Conservation (phyloP, 805 yeast genomes). For the Metschnikowia bowlesiae region DNA sequence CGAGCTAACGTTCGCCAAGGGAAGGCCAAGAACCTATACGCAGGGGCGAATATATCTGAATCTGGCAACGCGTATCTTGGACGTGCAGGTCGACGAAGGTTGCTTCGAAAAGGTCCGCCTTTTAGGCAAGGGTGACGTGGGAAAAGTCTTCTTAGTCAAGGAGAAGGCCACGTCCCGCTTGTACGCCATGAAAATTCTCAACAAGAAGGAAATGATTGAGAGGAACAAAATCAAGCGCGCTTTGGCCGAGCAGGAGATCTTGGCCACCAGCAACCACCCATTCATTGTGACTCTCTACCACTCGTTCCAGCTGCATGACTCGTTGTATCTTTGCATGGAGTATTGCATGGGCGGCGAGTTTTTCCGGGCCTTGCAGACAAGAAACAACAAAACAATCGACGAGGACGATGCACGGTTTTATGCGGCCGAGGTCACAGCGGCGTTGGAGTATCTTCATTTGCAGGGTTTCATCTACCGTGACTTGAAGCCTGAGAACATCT, state of each 20-base stretch:
- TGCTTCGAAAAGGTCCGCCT: constrained; percentile 85
- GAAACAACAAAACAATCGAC: constrained; percentile 76
- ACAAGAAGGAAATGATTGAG: constrained; percentile 90
- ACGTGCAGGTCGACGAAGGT: constrained; percentile 78
- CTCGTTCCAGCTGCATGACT: constrained; percentile 90
- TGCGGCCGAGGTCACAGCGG: constrained; percentile 96
- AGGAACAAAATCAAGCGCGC: constrained; percentile 93
- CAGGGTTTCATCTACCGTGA: constrained; percentile 98
- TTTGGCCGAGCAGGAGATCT: constrained; percentile 92
- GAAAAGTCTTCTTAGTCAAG: constrained; percentile 87
- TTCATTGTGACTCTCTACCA: constrained; percentile 95
- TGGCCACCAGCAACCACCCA: constrained; percentile 94
- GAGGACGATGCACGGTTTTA: constrained; percentile 91
- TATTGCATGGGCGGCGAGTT: constrained; percentile 99
- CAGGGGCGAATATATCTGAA: constrained; percentile 63
- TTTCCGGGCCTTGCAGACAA: constrained; percentile 89
- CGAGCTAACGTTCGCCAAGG: constrained; percentile 31
- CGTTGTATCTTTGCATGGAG: constrained; percentile 92
- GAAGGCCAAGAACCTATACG: constrained; percentile 37
- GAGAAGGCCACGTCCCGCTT: constrained; percentile 71
- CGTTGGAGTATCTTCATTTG: constrained; percentile 88
- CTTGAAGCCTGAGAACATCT: constrained; percentile 91
- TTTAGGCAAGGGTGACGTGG: constrained; percentile 97
- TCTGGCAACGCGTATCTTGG: constrained; percentile 67
- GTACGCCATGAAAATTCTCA: constrained; percentile 89